Base-by-base conservation (phyloP, 2,329 filamentous ascomycete genomes). In the Triangularia verruculosa region DNA sequence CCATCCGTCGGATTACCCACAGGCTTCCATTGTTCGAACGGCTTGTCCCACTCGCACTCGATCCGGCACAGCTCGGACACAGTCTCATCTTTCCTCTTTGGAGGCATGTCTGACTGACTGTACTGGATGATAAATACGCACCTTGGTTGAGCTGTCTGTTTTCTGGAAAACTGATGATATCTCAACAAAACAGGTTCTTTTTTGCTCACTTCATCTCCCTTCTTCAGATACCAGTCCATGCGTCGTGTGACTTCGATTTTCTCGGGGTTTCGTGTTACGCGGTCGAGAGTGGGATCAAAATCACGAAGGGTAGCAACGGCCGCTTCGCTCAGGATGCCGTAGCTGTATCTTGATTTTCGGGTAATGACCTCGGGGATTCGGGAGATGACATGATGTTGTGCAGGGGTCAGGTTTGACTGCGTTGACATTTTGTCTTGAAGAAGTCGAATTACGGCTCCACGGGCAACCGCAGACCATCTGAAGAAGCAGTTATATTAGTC, bases 381-480 rank as follows among this genome's bases (percentile, higher is more conserved):
- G 2, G 47, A 30, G 13, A 61, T 53, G n/a, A 22, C 32, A 17
- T 27, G 25, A 20, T 24, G 25, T 13, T 61, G 58, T 12, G 15
- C 17, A 1, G 15, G 47, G 12, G 47, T 24, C n/a, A 61, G 58
- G 30, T 55, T 61, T 28, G 47, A 17, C 25, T 52, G 57, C 43
- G 9, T 39, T n/a, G 58, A 54, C 58, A 61, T 53, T n/a, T 54
- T 61, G 28, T 61, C 58, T 25, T 58, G 56, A 5, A 58, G 56
- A 24, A 58, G 56, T n/a, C 56, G 56, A 39, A 61, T 61, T 11
- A 61, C 59, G 2, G 59, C 51, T n/a, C 59, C 59, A 20, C 52
- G 59, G 12, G 59, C 59, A 22, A 61, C 59, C 17, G 59, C 59
- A 8, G 59, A 61, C 59, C 59, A 61, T 24, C 52, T 61, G 25